Evolutionary conservation across 2,329 filamentous ascomycete species (phyloP).

Genomic region (Trichoderma sp.): DNA sequence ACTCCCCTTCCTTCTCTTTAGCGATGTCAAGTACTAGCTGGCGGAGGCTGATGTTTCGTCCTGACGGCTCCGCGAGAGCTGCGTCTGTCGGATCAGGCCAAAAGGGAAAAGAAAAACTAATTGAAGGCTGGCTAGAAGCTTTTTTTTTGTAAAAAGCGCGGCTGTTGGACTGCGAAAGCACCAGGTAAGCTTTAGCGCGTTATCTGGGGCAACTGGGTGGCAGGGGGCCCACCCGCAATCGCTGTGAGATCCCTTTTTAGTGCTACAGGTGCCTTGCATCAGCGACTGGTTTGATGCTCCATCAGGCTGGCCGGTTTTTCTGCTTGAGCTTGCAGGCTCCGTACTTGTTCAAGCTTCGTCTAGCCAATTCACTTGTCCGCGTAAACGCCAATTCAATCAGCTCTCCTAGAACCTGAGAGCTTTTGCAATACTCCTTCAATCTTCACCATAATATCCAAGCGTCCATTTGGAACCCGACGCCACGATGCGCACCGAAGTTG

Average conservation of each 20-base stretch:
- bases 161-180: constrained; percentile 14
- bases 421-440: too few relatives aligned
- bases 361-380: neutral
- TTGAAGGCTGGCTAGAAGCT: constrained; percentile 22
- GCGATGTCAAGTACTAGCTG: neutral
- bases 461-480: neutral
- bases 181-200: constrained; percentile 21
- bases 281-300: neutral
- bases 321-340: neutral
- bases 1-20: neutral
- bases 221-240: constrained; percentile 14
- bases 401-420: neutral
- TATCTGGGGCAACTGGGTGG: constrained; percentile 13
- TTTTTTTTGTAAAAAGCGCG: constrained; percentile 25
- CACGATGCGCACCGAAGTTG: constrained; percentile 50
- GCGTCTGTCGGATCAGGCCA: neutral
- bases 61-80: constrained; percentile 16
- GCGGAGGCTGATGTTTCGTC: neutral
- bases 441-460: neutral
- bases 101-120: neutral
- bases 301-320: constrained; percentile 5
- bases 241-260: constrained; percentile 16
- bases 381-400: neutral
- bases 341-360: neutral
- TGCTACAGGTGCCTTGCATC: constrained; percentile 24